A percentile compares a stretch with the other conserved stretches of the same genome.
These are phyloP conservation scores for Venturia nashicola DNA, from an alignment of 2,329 filamentous ascomycete species.

Conservation along the genomic window DNA sequence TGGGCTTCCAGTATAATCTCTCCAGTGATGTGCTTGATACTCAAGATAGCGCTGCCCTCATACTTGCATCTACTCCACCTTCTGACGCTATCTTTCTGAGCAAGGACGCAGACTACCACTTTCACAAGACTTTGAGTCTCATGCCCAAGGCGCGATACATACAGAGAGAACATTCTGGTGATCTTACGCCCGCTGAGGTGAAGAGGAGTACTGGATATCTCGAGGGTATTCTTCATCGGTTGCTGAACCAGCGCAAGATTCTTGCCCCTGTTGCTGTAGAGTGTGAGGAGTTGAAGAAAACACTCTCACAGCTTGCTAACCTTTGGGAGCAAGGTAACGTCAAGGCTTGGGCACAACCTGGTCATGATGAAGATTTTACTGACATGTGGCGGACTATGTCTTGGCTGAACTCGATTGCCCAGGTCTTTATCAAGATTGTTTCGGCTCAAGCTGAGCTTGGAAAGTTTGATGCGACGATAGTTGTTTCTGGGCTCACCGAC, in stretches of 20 bases:
- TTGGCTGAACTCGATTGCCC: conserved; percentile 39
- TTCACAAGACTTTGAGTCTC: conserved; percentile 68
- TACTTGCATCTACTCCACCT: conserved; percentile 47
- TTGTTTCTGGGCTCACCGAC: background rate
- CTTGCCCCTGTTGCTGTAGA: conserved; percentile 31
- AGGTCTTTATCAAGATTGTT: conserved; percentile 49
- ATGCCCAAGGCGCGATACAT: conserved; percentile 55
- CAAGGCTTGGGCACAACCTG: background rate
- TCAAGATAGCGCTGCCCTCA: conserved; percentile 57
- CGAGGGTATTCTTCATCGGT: conserved; percentile 68
- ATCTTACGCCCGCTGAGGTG: conserved; percentile 71
- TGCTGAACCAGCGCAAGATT: conserved; percentile 46
- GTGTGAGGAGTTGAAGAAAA: conserved; percentile 27
- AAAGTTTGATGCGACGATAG: conserved; percentile 14
- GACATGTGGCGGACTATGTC: background rate
- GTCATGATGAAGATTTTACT: background rate
- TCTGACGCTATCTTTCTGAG: background rate
- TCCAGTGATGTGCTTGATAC: conserved; percentile 58
- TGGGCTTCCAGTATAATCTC: conserved; percentile 82
- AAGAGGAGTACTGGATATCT: conserved; percentile 68
- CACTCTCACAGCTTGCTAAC: conserved; percentile 22
- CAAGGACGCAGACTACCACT: conserved; percentile 52
- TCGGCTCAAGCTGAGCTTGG: conserved; percentile 56
- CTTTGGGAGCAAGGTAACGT: conserved; percentile 15
- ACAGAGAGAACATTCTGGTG: conserved; percentile 64